phyloP scores from a whole-genome alignment of 768 basidiomycete genomes.

The Myochromella boudieri region DNA sequence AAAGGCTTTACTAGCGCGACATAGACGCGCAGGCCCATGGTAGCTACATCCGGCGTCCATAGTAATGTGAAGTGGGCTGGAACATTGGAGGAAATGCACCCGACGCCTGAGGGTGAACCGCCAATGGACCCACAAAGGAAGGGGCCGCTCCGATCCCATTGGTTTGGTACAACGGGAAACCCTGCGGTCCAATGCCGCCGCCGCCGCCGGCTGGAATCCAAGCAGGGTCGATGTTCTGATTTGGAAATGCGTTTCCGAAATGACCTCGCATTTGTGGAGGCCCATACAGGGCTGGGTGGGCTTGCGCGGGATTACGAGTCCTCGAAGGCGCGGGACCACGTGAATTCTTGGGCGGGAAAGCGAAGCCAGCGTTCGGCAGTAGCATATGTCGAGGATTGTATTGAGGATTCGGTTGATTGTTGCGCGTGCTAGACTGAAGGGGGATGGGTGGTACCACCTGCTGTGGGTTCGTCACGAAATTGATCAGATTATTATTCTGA shows the following conservation, averaged over 20 bases:
- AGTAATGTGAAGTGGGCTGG: no score
- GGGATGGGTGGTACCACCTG: neutral
- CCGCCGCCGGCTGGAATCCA: conserved; percentile 4
- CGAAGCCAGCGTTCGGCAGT: neutral
- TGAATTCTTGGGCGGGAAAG: neutral
- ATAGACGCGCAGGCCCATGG: no score
- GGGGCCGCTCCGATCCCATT: no score
- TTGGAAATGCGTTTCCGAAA: conserved; percentile 6
- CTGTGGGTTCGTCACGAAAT: neutral
- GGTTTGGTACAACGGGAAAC: no score
- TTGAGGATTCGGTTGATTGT: neutral
- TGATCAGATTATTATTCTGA: conserved; percentile 1
- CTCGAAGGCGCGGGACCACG: neutral
- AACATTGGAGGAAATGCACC: no score
- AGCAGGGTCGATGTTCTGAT: conserved; percentile 13
- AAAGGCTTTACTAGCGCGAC: no score
- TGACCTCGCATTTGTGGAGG: conserved; percentile 3
- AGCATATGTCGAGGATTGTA: neutral
- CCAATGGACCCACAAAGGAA: no score
- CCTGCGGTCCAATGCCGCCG: no score
- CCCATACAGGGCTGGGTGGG: neutral
- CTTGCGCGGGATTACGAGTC: neutral
- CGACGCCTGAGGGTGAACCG: no score
- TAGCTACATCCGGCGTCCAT: no score
- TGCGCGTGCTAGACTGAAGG: neutral